Percentiles rank a stretch among this genome's conserved stretches.
Conservation (phyloP, 2,329 filamentous ascomycete genomes). For the Whalleya microplaca region DNA sequence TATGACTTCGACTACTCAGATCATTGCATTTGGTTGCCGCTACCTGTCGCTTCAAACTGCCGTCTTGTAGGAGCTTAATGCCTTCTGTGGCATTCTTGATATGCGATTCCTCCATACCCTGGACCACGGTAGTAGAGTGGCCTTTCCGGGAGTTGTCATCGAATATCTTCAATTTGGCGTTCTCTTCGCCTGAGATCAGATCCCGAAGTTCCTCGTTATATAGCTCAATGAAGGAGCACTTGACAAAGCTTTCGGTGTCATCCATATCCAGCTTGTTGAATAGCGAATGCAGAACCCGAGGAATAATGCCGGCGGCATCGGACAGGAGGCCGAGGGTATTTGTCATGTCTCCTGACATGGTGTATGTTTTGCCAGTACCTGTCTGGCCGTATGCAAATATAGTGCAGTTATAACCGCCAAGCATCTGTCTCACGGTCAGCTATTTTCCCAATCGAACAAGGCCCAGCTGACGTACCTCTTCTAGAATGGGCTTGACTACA, state of each 20-base stretch:
- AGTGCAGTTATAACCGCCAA: conserved; percentile 94
- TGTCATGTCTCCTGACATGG: conserved; percentile 97
- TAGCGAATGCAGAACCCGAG: conserved; percentile 82
- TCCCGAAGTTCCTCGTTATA: conserved; percentile 98
- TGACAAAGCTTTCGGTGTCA: conserved; percentile 83
- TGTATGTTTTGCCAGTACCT: conserved; percentile 97
- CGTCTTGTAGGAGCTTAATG: conserved; percentile 84
- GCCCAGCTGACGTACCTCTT: conserved; percentile 67
- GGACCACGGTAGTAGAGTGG: conserved; percentile 83
- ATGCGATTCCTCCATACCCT: conserved; percentile 96
- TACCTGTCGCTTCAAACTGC: conserved; percentile 94
- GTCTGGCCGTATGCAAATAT: conserved; percentile 99
- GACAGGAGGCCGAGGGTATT: conserved; percentile 84
- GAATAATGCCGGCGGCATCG: conserved; percentile 93
- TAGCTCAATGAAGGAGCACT: conserved; percentile 97
- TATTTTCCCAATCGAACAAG: background rate
- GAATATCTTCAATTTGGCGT: conserved; percentile 88
- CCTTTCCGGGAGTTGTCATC: conserved; percentile 88
- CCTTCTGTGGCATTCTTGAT: conserved; percentile 85
- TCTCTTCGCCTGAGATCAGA: conserved; percentile 80
- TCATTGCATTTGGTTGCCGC: conserved; percentile 99
- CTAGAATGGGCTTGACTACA: conserved; percentile 88
- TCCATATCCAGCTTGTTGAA: conserved; percentile 83
- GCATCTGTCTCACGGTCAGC: conserved; percentile 63
- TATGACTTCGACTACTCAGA: conserved; percentile 94